Base-by-base conservation (phyloP, 139 green algal species). In the Haematococcus lacustris region DNA sequence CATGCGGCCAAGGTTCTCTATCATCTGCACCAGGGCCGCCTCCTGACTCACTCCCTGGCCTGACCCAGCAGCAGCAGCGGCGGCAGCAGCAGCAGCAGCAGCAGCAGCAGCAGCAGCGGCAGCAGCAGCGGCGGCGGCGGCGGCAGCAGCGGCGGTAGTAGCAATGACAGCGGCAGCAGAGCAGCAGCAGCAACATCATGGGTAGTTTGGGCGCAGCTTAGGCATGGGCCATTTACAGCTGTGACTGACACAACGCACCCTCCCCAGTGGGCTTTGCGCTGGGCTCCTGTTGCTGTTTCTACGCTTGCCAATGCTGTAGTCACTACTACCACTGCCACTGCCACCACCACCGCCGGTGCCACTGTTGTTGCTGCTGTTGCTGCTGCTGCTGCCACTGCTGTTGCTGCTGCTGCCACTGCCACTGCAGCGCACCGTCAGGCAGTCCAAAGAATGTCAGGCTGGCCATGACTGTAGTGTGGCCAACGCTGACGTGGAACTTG, bases 401-500 rank as follows among this genome's bases (percentile, higher is more conserved):
- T 21, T 57, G 13, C 47, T 28, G 13, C 13, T 57, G 21, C 13
- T 28, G 13, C 13, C 21, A 21, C 47, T 28, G 47, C 13, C 21
- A 65, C 25, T 5, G 3, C 6, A 13, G 7, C 67, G 13, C 72
- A 21, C 76, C 66, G 5, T 89, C 83, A 3, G 83, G 82, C 39
- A 88, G 47, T 0, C 85, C 86, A 67, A 97, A 96, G 79, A 97
- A 96, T 13, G 73, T 73, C 2, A 89, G 51, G 4, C 89, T 78
- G 0, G 89, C 93, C 88, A 98, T 95, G 0, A 92, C 81, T 4
- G 91, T 97, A 21, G 71, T 47, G 75, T 98, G 90, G 1, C 91
- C 92, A 1, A 94, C 75, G 0, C 79, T 90, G 33, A 97, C 81
- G 75, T 97, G 92, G 47, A 96, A 83, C 76, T 93, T 94, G 30